phyloP scores from a whole-genome alignment of 768 basidiomycete genomes.

The Auricularia auricula-judae region DNA sequence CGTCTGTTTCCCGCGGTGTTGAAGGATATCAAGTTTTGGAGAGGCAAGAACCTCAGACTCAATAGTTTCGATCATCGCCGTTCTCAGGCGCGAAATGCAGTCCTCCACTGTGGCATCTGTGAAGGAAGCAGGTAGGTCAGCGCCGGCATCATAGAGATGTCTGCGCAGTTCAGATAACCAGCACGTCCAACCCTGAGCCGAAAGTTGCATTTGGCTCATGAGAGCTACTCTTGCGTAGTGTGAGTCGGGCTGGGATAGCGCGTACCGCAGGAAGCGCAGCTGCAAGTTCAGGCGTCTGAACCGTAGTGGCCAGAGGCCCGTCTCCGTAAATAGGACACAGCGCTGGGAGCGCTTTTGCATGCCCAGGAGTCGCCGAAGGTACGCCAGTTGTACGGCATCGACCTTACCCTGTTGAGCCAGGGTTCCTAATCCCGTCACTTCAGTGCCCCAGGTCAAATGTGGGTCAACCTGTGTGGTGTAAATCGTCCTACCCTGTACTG shows the following conservation, averaged over 20 bases:
- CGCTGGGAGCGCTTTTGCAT: not conserved
- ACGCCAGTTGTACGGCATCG: not conserved
- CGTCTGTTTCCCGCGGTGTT: not conserved
- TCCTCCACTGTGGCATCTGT: not conserved
- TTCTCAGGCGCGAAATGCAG: not conserved
- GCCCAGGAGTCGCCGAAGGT: not conserved
- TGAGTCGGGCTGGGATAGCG: not conserved
- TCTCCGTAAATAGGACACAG: not conserved
- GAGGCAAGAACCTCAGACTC: not conserved
- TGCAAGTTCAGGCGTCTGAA: not conserved
- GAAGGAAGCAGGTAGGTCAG: not conserved
- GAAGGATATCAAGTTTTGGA: not conserved
- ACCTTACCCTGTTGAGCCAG: not conserved
- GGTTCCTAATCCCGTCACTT: not conserved
- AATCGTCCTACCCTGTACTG: not conserved
- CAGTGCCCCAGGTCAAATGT: not conserved
- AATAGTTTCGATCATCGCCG: not conserved
- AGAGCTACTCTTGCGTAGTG: not conserved
- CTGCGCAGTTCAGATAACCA: not conserved
- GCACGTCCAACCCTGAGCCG: not conserved
- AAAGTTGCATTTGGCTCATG: not conserved
- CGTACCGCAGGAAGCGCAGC: not conserved
- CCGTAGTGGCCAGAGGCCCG: not conserved
- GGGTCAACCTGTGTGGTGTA: not conserved
- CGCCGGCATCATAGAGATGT: not conserved